Base-by-base conservation (phyloP, 2,329 filamentous ascomycete species). In the Alternaria consortialis region DNA sequence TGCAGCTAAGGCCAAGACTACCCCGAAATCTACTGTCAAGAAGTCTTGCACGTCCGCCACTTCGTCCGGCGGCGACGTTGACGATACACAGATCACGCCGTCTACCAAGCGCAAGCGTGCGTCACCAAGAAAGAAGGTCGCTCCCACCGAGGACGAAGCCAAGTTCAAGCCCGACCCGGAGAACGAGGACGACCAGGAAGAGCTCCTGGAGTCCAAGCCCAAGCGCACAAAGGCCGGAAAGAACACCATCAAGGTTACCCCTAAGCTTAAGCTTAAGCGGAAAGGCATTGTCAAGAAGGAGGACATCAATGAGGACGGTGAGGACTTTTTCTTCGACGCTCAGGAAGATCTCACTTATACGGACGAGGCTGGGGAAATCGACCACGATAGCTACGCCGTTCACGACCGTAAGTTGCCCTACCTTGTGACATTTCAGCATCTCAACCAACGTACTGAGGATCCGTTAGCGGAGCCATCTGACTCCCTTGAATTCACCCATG, bases 21-120 rank as follows among this genome's bases (percentile, higher is more conserved):
- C 63, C 2, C 56, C 60, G 2, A 62, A 52, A 37, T 46, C 50
- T 1, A 36, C 47, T 5, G 39, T 36, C 12, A 60, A 53, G 56
- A 67, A 68, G 57, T 25, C 23, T 13, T 12, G 25, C 20, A 42
- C 58, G 20, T 36, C n/a, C 7, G 37, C 23, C 20, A 25, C 32
- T 20, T n/a, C 54, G 17, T 52, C 56, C 7, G 43, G 50, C 7
- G 42, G 43, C 34, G 56, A 50, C 8, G 29, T 25, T 7, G 23
- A 44, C 12, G 37, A 37, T 12, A 4, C 12, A 5, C 27, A 43
- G 23, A 31, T 36, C 9, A 34, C 23, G 5, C 25, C 54, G 2
- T 62, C 32, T 0, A 52, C 58, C 0, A 74, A 74, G 65, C 71
- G 71, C n/a, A 74, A 73, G 63, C 69, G 65, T 4, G 57, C 47